Conservation (phyloP, 176 grass and related monocot species). For the Sorghum bicolor region Sorghum_bicolor_NCBIv3 NC_012878.2:15095501-15096000, state of each 20-base stretch:
- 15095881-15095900: constrained; percentile 33
- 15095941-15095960: neutral
- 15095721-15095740: too few species aligned
- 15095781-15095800: constrained; percentile 26
- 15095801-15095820: constrained; percentile 24
- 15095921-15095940: constrained; percentile 27
- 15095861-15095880: constrained; percentile 36
- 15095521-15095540: too few species aligned
- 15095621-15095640: too few species aligned
- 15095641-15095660: too few species aligned
- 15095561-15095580: too few species aligned
- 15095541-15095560: too few species aligned
- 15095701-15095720: too few species aligned
- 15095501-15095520: too few species aligned
- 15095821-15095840: constrained; percentile 27
- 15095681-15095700: too few species aligned
- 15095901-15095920: constrained; percentile 23
- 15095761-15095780: constrained; percentile 8
- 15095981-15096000: constrained; percentile 1
- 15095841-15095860: constrained; percentile 25
- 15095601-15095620: too few species aligned
- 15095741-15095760: neutral
- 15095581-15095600: too few species aligned
- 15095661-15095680: too few species aligned
- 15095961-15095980: constrained; percentile 10